A percentile compares a stretch with the other conserved stretches of the same genome.
Conservation (phyloP, 73 alveolate species). For the Paramecium caudatum region DNA sequence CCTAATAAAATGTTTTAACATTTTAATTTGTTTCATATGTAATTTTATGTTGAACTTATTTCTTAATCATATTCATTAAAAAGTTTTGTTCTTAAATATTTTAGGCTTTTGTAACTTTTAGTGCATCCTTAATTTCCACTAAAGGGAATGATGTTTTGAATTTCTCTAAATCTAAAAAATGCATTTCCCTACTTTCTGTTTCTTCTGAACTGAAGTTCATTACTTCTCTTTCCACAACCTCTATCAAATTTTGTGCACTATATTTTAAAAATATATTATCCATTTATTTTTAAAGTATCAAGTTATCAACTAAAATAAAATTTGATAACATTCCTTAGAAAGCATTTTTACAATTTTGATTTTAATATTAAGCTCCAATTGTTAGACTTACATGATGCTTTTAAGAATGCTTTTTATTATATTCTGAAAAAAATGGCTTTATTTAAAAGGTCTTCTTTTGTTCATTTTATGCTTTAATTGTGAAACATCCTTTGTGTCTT, state of each 20-base stretch:
- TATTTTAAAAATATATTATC: background rate
- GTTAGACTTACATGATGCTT: background rate
- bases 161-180: conserved; percentile 48
- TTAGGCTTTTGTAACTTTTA: background rate
- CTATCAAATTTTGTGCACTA: background rate
- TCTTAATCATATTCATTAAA: background rate
- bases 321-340: background rate
- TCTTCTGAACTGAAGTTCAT: background rate
- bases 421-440: conserved; percentile 9
- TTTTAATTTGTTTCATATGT: background rate
- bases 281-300: background rate
- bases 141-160: background rate
- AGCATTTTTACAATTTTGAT: background rate
- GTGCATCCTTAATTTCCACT: conserved; percentile 46
- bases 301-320: background rate
- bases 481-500: background rate
- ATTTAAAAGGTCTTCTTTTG: background rate
- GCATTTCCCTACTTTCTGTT: conserved; percentile 10
- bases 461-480: background rate
- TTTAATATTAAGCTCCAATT: background rate
- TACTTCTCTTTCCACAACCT: background rate
- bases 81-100: conserved; percentile 31
- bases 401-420: background rate
- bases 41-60: background rate
- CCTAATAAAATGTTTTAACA: conserved; percentile 16